A percentile compares a stretch with the other conserved stretches of the same genome.
phyloP scores from a whole-genome alignment of 768 basidiomycete species.

The Lactarius akahatsu region DNA sequence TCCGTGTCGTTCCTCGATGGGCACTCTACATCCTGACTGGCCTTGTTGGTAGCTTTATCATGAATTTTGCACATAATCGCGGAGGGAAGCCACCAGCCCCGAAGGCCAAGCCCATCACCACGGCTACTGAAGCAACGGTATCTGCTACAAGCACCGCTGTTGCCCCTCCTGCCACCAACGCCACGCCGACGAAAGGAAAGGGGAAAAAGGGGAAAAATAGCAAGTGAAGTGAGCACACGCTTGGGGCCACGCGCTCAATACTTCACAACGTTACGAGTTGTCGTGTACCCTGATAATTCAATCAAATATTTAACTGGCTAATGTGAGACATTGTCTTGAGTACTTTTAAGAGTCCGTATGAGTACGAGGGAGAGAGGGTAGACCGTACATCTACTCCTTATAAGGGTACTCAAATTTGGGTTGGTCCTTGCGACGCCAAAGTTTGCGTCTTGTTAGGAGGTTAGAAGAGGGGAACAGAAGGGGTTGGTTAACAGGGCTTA shows the following conservation, averaged over 20 bases:
- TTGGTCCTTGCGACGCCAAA: slow-evolving; percentile 87
- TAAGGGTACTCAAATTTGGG: slow-evolving; percentile 87
- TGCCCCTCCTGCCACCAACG: slow-evolving; percentile 7
- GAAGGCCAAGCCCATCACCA: slow-evolving; percentile 27
- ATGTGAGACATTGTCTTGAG: not conserved
- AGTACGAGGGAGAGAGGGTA: no score
- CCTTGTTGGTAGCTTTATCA: slow-evolving; percentile 59
- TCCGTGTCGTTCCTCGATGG: slow-evolving; percentile 67
- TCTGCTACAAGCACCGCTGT: slow-evolving; percentile 19
- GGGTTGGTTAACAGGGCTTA: slow-evolving; percentile 41
- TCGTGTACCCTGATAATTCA: slow-evolving; percentile 7
- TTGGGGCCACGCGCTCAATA: not conserved
- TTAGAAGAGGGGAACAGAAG: slow-evolving; percentile 12
- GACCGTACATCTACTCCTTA: slow-evolving; percentile 54
- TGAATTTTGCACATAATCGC: slow-evolving; percentile 58
- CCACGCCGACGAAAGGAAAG: slow-evolving; percentile 26
- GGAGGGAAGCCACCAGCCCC: slow-evolving; percentile 19
- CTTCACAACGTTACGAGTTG: not conserved
- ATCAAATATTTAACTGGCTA: not conserved
- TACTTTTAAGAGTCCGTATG: not conserved
- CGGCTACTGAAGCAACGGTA: not conserved
- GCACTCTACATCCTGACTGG: slow-evolving; percentile 66
- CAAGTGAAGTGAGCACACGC: not conserved
- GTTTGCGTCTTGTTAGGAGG: slow-evolving; percentile 65
- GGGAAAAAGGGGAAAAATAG: slow-evolving; percentile 22